Base-by-base conservation (phyloP, 495 filamentous ascomycete species). In the Daldinia caldariorum region DNA sequence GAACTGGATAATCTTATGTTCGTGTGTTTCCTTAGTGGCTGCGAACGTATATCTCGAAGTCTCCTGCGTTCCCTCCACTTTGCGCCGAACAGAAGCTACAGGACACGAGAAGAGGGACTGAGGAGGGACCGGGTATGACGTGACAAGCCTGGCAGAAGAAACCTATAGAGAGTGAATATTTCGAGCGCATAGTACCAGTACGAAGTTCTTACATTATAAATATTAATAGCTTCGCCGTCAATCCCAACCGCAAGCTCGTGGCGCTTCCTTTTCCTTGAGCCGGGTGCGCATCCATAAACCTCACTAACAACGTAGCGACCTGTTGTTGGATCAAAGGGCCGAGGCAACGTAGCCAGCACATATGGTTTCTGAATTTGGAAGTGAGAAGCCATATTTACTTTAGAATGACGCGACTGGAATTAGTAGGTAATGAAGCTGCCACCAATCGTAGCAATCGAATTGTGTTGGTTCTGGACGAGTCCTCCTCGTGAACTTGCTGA, bases 151-250 rank as follows among this genome's bases (percentile, higher is more conserved):
- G n/a, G 92, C 88, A 0, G 89, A 90, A 76, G 91, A 89, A 22
- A 96, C 83, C 93, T 96, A 70, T 4, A 65, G 81, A 68, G 77
- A 64, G 67, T 38, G n/a, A 50, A 29, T n/a, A 2, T 16, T n/a
- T 7, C 38, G 32, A 38, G 31, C 4, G 29, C 14, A 26, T 43
- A 37, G 20, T 47, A 6, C 2, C 2, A 12, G 3, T 20, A 12
- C 4, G 1, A 1, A 0, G 34, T 37, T 58, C 70, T 69, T 37
- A 99, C 94, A 85, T 97, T 91, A 81, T 97, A 97, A 53, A 99
- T 88, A 76, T 93, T 95, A 13, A 97, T 85, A 13, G 92, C 90
- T 75, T 97, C 93, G 61, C 94, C 93, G 80, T 99, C 93, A 73
- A 97, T 88, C 8, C 91, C 92, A 8, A 95, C 88, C 12, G 87